phyloP scores from a whole-genome alignment of 768 basidiomycete genomes.

The Suillus lakei region DNA sequence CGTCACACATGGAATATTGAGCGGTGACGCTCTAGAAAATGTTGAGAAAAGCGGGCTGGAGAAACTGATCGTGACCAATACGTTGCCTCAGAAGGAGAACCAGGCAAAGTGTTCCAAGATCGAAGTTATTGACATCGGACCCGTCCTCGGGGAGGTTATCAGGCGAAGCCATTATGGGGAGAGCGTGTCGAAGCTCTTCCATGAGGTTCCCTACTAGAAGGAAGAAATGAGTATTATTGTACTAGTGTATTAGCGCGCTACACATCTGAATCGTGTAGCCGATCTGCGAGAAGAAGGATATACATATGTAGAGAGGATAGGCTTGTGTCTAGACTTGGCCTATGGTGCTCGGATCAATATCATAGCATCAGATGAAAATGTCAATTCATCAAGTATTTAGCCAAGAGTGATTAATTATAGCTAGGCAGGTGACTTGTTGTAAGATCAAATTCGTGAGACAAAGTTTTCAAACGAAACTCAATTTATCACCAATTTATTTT shows the following conservation, averaged over 20 bases:
- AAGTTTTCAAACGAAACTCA: conserved; percentile 2
- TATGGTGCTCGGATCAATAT: not conserved
- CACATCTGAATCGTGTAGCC: not conserved
- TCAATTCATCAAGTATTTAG: not conserved
- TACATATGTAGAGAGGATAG: not conserved
- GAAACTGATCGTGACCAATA: conserved; percentile 98
- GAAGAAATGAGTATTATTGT: not conserved
- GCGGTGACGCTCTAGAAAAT: conserved; percentile 81
- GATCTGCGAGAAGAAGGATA: conserved; percentile 3
- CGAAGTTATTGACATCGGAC: conserved; percentile 93
- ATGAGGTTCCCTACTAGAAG: conserved; percentile 83
- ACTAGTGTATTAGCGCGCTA: not conserved
- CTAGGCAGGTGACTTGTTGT: not conserved
- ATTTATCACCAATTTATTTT: not conserved
- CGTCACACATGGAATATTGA: conserved; percentile 96
- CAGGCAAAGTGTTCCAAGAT: conserved; percentile 75
- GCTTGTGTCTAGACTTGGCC: not conserved
- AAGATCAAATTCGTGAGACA: conserved; percentile 6
- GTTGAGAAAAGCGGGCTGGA: conserved; percentile 79
- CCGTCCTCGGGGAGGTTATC: conserved; percentile 95
- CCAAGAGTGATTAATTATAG: not conserved
- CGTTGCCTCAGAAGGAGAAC: conserved; percentile 88
- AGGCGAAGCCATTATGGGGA: conserved; percentile 97
- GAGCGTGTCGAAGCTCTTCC: conserved; percentile 86
- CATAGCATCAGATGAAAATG: conserved; percentile 2